Percentiles rank a stretch among this genome's conserved stretches.
Conservation (phyloP, 2,329 filamentous ascomycete species). For the Stachybotrys chartarum region DNA sequence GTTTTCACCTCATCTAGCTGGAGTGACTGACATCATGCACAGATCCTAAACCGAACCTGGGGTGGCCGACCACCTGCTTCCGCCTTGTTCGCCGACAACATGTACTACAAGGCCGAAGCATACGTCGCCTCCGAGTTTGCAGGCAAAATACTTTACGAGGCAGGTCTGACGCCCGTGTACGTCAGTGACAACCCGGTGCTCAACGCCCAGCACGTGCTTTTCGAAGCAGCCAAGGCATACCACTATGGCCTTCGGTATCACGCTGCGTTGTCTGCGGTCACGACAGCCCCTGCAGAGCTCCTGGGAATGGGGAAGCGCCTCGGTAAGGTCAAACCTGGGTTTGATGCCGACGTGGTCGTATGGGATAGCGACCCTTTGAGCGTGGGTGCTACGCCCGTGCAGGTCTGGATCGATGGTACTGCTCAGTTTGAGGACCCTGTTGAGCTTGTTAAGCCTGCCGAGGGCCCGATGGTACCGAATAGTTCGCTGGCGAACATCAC, state of each 20-base stretch:
- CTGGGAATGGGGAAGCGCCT: conserved; percentile 50
- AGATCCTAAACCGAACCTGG: conserved; percentile 50
- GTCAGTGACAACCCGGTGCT: conserved; percentile 66
- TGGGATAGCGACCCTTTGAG: conserved; percentile 58
- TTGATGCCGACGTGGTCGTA: conserved; percentile 53
- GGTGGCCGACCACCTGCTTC: conserved; percentile 46
- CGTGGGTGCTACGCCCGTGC: conserved; percentile 50
- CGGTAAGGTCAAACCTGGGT: conserved; percentile 55
- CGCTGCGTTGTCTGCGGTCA: conserved; percentile 50
- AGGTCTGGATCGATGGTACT: conserved; percentile 58
- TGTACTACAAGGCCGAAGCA: conserved; percentile 65
- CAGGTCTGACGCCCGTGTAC: conserved; percentile 58
- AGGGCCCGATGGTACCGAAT: conserved; percentile 30
- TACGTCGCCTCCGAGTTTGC: conserved; percentile 59
- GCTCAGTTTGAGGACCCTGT: conserved; percentile 46
- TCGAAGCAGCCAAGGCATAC: conserved; percentile 55
- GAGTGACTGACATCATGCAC: neutral
- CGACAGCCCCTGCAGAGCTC: conserved; percentile 49
- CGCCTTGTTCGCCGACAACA: conserved; percentile 64
- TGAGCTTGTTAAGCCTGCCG: conserved; percentile 43
- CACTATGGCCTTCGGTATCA: conserved; percentile 56
- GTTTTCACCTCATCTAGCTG: too few species aligned
- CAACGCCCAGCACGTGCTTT: conserved; percentile 63
- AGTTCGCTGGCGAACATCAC: conserved; percentile 30
- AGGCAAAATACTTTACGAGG: conserved; percentile 58